These are phyloP conservation scores for Penicillium bovifimosum DNA, from an alignment of 495 filamentous ascomycete genomes.

Conservation along the genomic window DNA sequence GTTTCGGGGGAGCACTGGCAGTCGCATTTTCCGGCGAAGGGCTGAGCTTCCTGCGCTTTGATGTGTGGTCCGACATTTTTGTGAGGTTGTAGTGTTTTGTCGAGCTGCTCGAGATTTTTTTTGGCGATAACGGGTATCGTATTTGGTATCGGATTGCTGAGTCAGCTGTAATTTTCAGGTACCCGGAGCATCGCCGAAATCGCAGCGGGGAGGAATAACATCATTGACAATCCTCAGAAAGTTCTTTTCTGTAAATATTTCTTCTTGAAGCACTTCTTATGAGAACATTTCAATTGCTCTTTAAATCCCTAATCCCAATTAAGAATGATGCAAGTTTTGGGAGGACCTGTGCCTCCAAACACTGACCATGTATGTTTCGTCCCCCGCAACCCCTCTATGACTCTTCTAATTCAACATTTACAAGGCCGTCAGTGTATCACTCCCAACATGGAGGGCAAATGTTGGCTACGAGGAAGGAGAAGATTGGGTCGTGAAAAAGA, in stretches of 20 bases:
- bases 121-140: slow-evolving; percentile 16
- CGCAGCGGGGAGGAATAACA: slow-evolving; percentile 17
- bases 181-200: slow-evolving; percentile 30
- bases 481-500: slow-evolving; percentile 73
- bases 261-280: slow-evolving; percentile 1
- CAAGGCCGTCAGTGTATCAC: slow-evolving; percentile 91
- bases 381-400: slow-evolving; percentile 24
- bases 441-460: slow-evolving; percentile 89
- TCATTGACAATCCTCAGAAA: slow-evolving; percentile 6
- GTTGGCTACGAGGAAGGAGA: slow-evolving; percentile 91
- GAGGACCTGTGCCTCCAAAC: slow-evolving; percentile 44
- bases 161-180: slow-evolving; percentile 13
- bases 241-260: slow-evolving; percentile 1
- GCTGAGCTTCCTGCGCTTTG: slow-evolving; percentile 38
- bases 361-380: slow-evolving; percentile 49
- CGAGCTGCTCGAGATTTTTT: slow-evolving; percentile 15
- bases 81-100: not conserved
- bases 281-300: not conserved
- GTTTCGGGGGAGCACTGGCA: slow-evolving; percentile 5
- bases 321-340: slow-evolving; percentile 38
- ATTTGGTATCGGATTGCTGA: slow-evolving; percentile 2
- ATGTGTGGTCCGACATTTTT: slow-evolving; percentile 30
- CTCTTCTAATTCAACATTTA: slow-evolving; percentile 2
- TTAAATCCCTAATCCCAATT: not conserved
- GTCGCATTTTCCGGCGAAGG: slow-evolving; percentile 22